phyloP scores from a whole-genome alignment of 257 asterid species.

The Forsythia suspensa region DNA sequence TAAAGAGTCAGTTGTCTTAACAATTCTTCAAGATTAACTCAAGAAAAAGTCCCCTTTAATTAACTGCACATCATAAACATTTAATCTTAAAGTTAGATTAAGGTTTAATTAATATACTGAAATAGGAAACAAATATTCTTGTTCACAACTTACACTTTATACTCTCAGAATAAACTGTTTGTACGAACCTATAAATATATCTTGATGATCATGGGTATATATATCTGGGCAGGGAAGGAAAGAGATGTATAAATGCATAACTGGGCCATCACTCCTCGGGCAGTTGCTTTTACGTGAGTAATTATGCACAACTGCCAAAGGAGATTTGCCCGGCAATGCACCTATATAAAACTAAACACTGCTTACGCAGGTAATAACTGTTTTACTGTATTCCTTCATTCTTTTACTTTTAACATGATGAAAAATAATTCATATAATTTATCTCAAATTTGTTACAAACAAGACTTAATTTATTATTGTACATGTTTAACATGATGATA shows the following conservation, averaged over 20 bases:
- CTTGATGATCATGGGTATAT: too few relatives aligned
- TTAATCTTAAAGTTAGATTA: too few relatives aligned
- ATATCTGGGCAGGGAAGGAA: too few relatives aligned
- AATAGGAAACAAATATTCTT: background rate
- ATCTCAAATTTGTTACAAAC: too few relatives aligned
- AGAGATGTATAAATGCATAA: background rate
- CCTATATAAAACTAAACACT: too few relatives aligned
- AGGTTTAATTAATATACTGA: background rate
- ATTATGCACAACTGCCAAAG: constrained; percentile 15
- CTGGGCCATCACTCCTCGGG: constrained; percentile 12
- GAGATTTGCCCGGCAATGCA: constrained; percentile 25
- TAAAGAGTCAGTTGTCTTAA: background rate
- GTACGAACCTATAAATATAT: background rate
- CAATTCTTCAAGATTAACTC: too few relatives aligned
- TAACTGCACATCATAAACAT: background rate
- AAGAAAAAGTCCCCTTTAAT: background rate
- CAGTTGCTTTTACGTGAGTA: background rate
- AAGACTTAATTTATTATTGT: too few relatives aligned
- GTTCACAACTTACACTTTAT: background rate
- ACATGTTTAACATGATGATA: too few relatives aligned
- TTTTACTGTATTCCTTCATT: background rate
- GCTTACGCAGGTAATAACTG: too few relatives aligned
- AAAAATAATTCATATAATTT: too few relatives aligned
- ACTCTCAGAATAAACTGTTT: background rate
- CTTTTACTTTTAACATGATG: too few relatives aligned